phyloP scores from a whole-genome alignment of 2,329 filamentous ascomycete species.

The Xylariales sp. region DNA sequence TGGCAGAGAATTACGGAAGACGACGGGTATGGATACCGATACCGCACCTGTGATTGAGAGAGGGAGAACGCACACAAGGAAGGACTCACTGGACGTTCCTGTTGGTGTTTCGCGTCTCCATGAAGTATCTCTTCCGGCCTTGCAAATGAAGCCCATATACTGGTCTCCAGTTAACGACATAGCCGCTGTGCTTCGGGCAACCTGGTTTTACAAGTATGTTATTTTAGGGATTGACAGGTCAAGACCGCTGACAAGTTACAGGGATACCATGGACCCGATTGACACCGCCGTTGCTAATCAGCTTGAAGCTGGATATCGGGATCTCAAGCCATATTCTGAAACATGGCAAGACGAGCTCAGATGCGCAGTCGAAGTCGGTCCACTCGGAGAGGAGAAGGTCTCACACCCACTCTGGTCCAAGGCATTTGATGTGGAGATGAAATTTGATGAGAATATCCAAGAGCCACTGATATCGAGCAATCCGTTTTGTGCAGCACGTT shows the following conservation, averaged over 20 bases:
- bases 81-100: conserved; percentile 55
- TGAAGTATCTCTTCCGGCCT: conserved; percentile 74
- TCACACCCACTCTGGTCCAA: conserved; percentile 78
- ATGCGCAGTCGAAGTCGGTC: conserved; percentile 85
- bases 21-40: conserved; percentile 9
- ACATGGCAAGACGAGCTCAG: conserved; percentile 90
- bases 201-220: conserved; percentile 84
- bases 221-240: no score
- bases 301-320: conserved; percentile 84
- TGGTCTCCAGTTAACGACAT: conserved; percentile 94
- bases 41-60: conserved; percentile 17
- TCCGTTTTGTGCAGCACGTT: conserved; percentile 55
- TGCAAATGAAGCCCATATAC: conserved; percentile 95
- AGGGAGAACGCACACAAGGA: conserved; percentile 14
- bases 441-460: conserved; percentile 24
- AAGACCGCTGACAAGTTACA: no score
- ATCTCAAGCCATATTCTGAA: conserved; percentile 82
- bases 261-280: conserved; percentile 86
- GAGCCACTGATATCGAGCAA: conserved; percentile 46
- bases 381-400: conserved; percentile 87
- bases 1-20: conserved; percentile 6
- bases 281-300: conserved; percentile 85
- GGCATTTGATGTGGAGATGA: conserved; percentile 31
- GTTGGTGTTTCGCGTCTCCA: conserved; percentile 90
- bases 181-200: conserved; percentile 75